Base-by-base conservation (phyloP, 495 filamentous ascomycete species). In the Aspergillus affinis region DNA sequence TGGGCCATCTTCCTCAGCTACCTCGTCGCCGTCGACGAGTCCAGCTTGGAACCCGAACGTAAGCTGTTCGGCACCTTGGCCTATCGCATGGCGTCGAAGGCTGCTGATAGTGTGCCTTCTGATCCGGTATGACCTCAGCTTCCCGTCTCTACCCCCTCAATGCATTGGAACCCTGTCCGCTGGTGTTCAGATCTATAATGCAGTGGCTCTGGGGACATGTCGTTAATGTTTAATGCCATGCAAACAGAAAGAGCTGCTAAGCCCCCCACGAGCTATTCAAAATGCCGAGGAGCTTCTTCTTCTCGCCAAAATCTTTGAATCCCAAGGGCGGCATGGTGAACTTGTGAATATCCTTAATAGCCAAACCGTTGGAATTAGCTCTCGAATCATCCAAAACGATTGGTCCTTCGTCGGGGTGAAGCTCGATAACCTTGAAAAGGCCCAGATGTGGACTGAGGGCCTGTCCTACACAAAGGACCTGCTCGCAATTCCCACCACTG, bases 1-100 rank as follows among this genome's bases (percentile, higher is more conserved):
- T 84, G 83, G 80, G 81, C 83, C 13, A 82, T 86, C 21, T 75
- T 86, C 54, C 72, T 79, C 41, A 79, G 74, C 36, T 72, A 81
- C 53, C 65, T 84, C 48, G 62, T 76, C 23, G 69, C 78, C 21
- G 62, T 65, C 17, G 68, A 74, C 58, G 53, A 69, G 12, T 46
- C 70, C 15, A 76, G 74, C 55, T 78, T 74, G 18, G 78, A 81
- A 5, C 59, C 65, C n/a, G 82, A 86, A 17, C 72, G 75, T 36
- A 82, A 82, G 61, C 64, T 87, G 1, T 85, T 82, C 64, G 82
- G 81, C 21, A 82, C 77, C 12, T 66, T 87, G 56, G 84, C 83
- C 15, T 86, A 84, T 65, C 80, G 82, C 48, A 83, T 84, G 77
- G 71, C 82, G n/a, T 78, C 78, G 2, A 85, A 85, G 61, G 81